Conservation (phyloP, 148 eudicot genomes). For the Diospyros lotus region DNA sequence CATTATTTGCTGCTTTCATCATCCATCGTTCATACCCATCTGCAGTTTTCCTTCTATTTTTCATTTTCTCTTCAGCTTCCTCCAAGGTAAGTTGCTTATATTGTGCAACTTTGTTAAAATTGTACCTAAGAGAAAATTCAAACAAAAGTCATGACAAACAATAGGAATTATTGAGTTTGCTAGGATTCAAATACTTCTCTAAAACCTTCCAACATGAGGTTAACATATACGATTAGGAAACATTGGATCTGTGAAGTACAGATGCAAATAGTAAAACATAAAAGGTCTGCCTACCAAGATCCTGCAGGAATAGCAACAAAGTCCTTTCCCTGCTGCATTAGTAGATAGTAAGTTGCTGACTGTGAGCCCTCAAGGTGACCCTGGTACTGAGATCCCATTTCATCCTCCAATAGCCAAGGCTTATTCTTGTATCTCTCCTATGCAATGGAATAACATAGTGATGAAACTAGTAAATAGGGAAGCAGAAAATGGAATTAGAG, state of each 20-base stretch:
- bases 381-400: conserved; percentile 75
- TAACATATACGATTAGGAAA: background rate
- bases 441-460: conserved; percentile 10
- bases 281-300: conserved; percentile 57
- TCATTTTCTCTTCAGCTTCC: conserved; percentile 98
- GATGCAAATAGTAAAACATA: background rate
- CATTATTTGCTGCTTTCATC: conserved; percentile 96
- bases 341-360: conserved; percentile 76
- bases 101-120: conserved; percentile 93
- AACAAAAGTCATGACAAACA: background rate
- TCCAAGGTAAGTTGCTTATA: conserved; percentile 95
- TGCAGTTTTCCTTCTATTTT: conserved; percentile 85
- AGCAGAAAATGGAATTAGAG: background rate
- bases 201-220: background rate
- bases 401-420: conserved; percentile 97
- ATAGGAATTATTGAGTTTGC: background rate
- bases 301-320: conserved; percentile 92
- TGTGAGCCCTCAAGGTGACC: conserved; percentile 84
- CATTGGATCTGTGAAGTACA: background rate
- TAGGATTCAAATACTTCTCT: background rate
- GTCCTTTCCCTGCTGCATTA: conserved; percentile 87
- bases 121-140: conserved; percentile 50
- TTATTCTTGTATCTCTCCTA: conserved; percentile 92
- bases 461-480: conserved; percentile 6
- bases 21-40: conserved; percentile 96